These are phyloP conservation scores for Coemansia furcata DNA, from an alignment of 192 early-diverging fungal genomes.

Conservation along the genomic window DNA sequence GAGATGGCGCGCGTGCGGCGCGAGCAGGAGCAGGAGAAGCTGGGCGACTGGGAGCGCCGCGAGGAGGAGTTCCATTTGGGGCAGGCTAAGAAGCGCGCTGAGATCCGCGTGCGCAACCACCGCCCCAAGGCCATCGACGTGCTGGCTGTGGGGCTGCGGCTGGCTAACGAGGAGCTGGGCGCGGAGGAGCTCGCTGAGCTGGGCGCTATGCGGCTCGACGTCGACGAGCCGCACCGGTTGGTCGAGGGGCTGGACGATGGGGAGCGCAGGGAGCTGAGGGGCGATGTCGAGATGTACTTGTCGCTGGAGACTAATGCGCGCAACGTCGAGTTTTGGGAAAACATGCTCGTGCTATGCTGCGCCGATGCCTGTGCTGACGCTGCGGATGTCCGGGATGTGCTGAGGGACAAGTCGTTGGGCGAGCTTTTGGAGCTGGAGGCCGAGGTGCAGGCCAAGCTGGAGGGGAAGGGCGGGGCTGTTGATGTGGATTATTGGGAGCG, in stretches of 20 bases:
- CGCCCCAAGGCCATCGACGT: constrained; percentile 91
- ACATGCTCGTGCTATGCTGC: constrained; percentile 73
- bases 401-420: constrained; percentile 69
- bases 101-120: constrained; percentile 86
- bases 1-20: constrained; percentile 73
- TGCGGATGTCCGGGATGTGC: constrained; percentile 65
- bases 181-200: constrained; percentile 72
- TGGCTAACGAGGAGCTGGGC: constrained; percentile 69
- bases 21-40: constrained; percentile 79
- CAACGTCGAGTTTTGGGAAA: constrained; percentile 82
- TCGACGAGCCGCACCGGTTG: constrained; percentile 86
- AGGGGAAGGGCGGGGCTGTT: constrained; percentile 58
- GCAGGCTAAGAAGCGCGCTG: constrained; percentile 88
- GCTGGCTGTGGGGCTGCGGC: constrained; percentile 82
- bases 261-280: constrained; percentile 76
- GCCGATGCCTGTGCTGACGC: constrained; percentile 5
- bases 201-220: constrained; percentile 64
- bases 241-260: constrained; percentile 60
- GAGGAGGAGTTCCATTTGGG: constrained; percentile 93
- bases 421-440: constrained; percentile 71
- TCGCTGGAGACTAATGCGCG: constrained; percentile 74
- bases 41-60: constrained; percentile 94
- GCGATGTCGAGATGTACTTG: constrained; percentile 88
- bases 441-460: constrained; percentile 75
- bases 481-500: constrained; percentile 98